Conservation (phyloP, 805 yeast species). For the Starmerella stellata region DNA sequence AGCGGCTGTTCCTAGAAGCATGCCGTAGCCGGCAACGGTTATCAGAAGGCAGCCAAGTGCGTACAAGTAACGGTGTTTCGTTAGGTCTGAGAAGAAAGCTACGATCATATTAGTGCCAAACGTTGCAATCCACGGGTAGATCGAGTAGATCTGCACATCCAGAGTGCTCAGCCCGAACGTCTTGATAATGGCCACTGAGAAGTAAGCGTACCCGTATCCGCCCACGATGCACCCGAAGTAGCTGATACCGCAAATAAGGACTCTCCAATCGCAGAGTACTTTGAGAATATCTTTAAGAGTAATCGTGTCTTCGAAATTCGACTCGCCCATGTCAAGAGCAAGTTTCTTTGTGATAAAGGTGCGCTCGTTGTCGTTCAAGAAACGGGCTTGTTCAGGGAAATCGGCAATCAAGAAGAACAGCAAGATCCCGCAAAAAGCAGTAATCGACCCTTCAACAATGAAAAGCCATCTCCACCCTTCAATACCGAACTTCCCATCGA, state of each 20-base stretch:
- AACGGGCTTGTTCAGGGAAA: constrained; percentile 53
- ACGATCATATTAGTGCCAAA: constrained; percentile 45
- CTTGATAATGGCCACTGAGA: constrained; percentile 48
- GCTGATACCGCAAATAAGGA: constrained; percentile 39
- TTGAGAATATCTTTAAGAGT: constrained; percentile 29
- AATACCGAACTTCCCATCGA: constrained; percentile 27
- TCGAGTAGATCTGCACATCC: constrained; percentile 60
- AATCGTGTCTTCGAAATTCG: constrained; percentile 34
- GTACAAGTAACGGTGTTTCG: constrained; percentile 24
- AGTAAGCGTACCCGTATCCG: constrained; percentile 59
- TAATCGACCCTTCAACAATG: constrained; percentile 33
- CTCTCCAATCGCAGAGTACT: constrained; percentile 42
- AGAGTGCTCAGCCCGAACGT: constrained; percentile 49
- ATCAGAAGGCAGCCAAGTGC: constrained; percentile 13
- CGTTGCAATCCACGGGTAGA: constrained; percentile 70
- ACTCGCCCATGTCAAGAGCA: constrained; percentile 32
- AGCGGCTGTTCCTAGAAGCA: constrained; percentile 32
- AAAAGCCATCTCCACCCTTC: constrained; percentile 41
- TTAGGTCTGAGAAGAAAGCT: constrained; percentile 46
- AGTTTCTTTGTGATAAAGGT: constrained; percentile 41
- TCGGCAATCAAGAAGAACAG: constrained; percentile 40
- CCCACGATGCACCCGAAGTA: constrained; percentile 54
- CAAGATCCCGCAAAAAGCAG: constrained; percentile 22
- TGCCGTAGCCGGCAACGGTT: constrained; percentile 37
- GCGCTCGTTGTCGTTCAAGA: constrained; percentile 35